phyloP scores from a whole-genome alignment of 2,329 filamentous ascomycete species.

The Nigrograna mackinnonii region DNA sequence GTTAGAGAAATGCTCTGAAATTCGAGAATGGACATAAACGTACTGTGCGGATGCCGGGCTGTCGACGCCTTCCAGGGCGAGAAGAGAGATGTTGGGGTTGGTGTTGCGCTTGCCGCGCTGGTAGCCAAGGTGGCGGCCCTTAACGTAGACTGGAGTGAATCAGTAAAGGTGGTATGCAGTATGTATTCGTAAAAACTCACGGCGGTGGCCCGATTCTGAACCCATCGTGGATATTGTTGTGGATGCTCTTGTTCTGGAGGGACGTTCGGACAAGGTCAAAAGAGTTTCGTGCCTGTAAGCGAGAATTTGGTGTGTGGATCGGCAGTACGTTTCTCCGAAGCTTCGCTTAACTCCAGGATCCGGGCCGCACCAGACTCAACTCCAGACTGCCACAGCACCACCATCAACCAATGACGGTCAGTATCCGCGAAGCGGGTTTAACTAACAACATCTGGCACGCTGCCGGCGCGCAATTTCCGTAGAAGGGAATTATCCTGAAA shows the following conservation, averaged over 20 bases:
- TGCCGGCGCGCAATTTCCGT: too few relatives aligned
- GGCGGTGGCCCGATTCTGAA: neutral
- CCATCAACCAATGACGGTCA: too few relatives aligned
- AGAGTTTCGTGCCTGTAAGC: too few relatives aligned
- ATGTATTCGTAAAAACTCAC: neutral
- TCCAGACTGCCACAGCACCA: too few relatives aligned
- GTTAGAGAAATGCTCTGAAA: too few relatives aligned
- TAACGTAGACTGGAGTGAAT: neutral
- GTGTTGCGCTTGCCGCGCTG: constrained; percentile 71
- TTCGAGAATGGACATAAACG: too few relatives aligned
- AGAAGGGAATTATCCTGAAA: too few relatives aligned
- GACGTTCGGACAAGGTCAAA: neutral
- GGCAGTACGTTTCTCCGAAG: neutral
- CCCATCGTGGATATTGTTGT: neutral
- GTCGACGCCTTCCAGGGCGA: constrained; percentile 70
- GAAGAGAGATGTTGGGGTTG: constrained; percentile 86
- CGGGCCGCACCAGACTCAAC: too few relatives aligned
- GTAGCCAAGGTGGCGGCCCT: neutral
- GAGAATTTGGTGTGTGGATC: neutral
- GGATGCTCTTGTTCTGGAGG: neutral
- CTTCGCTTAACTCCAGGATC: too few relatives aligned
- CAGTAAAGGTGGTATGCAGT: neutral
- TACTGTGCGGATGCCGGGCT: neutral
- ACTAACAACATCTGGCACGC: too few relatives aligned
- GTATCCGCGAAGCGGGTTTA: too few relatives aligned